phyloP scores from a whole-genome alignment of 257 asterid genomes.

The Solanum dulcamara region DNA sequence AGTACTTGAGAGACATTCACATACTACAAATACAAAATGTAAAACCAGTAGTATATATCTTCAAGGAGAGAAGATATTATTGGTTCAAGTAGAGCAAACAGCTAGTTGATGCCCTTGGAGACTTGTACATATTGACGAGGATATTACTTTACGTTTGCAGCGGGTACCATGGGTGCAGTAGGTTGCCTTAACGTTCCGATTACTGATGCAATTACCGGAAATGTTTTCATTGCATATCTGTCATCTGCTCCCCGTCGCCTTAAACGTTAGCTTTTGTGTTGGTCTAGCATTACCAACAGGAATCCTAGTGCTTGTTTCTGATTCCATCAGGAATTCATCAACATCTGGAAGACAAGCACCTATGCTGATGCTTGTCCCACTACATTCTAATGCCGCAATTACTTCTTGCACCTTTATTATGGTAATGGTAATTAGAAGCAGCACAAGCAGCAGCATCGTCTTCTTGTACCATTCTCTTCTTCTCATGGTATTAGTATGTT shows the following conservation, averaged over 20 bases:
- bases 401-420: neutral
- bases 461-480: neutral
- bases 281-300: neutral
- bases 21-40: neutral
- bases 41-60: neutral
- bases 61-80: neutral
- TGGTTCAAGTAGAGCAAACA: neutral
- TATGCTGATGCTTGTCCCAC: neutral
- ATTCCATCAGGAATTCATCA: constrained; percentile 16
- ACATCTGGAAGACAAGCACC: neutral
- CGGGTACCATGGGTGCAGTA: accelerated
- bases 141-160: neutral
- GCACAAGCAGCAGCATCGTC: neutral
- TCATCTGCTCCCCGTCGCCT: accelerated
- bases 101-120: neutral
- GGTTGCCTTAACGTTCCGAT: neutral
- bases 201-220: neutral
- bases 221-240: neutral
- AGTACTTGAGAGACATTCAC: neutral
- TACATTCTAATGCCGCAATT: neutral
- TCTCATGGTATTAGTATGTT: neutral
- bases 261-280: accelerated
- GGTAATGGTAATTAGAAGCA: neutral
- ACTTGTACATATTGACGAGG: accelerated
- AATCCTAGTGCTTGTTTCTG: neutral